Evolutionary conservation across 371 early-diverging fungal species (phyloP).

Genomic region (Mucor saturninus): DNA sequence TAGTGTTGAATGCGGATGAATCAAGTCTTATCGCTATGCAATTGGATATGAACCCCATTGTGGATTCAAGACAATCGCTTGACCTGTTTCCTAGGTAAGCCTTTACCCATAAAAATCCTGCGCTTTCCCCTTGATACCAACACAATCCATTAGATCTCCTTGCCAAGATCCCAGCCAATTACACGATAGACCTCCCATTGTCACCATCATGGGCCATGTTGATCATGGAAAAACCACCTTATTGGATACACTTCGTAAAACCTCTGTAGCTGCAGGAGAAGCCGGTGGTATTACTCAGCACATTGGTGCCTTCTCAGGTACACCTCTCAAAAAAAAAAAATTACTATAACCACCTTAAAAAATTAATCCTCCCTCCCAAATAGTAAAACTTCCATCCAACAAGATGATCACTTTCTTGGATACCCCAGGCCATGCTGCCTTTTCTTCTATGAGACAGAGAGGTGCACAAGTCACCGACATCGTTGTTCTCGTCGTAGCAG

Average conservation of each 20-base stretch:
- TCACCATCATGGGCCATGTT: conserved; percentile 98
- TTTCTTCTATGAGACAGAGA: conserved; percentile 91
- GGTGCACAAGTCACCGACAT: conserved; percentile 95
- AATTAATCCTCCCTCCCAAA: background rate
- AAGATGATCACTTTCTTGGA: conserved; percentile 93
- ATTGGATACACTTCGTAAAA: conserved; percentile 90
- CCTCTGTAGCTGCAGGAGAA: conserved; percentile 92
- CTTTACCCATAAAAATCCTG: background rate
- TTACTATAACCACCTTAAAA: too few relatives aligned
- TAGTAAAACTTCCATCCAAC: conserved; percentile 64
- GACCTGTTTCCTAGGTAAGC: conserved; percentile 66
- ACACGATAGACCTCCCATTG: conserved; percentile 87
- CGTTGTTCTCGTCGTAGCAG: conserved; percentile 94
- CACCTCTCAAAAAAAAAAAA: background rate
- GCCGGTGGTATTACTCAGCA: conserved; percentile 98
- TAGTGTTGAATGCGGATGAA: conserved; percentile 82
- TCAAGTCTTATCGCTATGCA: conserved; percentile 87
- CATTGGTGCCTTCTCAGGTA: conserved; percentile 95
- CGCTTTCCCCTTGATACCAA: conserved; percentile 4
- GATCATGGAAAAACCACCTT: conserved; percentile 98
- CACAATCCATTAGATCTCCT: conserved; percentile 43
- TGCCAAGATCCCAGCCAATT: conserved; percentile 75
- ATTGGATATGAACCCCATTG: conserved; percentile 83
- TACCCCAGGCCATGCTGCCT: conserved; percentile 97
- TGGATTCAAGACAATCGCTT: conserved; percentile 60